Evolutionary conservation across 139 green algal species (phyloP).

Genomic region (Pleodorina starrii): DNA sequence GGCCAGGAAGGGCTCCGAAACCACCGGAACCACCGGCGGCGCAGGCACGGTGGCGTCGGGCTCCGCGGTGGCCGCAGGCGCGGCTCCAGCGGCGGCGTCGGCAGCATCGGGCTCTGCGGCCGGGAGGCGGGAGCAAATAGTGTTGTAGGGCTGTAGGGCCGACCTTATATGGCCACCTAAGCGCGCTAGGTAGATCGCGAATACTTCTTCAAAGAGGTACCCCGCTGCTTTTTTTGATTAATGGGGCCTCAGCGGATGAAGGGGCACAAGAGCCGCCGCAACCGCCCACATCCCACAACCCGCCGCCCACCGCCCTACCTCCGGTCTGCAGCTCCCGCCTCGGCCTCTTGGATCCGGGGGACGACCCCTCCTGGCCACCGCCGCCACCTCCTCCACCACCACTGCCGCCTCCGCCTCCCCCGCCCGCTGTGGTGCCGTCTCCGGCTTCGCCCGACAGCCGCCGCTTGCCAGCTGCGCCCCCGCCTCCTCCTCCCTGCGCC

Average conservation of each 20-base stretch:
- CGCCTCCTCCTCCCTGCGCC: no score
- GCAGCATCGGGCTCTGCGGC: not conserved
- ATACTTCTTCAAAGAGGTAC: no score
- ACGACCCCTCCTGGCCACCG: not conserved
- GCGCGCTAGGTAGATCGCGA: no score
- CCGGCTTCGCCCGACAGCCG: not conserved
- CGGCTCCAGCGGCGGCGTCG: not conserved
- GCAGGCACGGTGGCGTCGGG: not conserved
- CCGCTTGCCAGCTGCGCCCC: not conserved
- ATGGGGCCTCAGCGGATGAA: no score
- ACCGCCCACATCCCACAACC: no score
- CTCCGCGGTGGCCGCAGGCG: no score
- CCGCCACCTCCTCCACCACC: not conserved
- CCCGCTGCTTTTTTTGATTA: no score
- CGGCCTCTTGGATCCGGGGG: not conserved
- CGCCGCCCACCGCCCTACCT: not conserved
- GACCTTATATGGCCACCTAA: no score
- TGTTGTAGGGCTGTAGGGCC: no score
- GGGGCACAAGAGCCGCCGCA: no score
- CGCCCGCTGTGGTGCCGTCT: no score
- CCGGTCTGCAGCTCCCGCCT: not conserved
- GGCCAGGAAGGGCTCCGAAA: conserved; percentile 55
- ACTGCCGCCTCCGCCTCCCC: not conserved
- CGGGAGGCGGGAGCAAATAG: no score
- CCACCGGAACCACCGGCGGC: not conserved